These are phyloP conservation scores for Closterium sp. DNA, from an alignment of 139 green algal genomes.

Conservation along the genomic window DNA sequence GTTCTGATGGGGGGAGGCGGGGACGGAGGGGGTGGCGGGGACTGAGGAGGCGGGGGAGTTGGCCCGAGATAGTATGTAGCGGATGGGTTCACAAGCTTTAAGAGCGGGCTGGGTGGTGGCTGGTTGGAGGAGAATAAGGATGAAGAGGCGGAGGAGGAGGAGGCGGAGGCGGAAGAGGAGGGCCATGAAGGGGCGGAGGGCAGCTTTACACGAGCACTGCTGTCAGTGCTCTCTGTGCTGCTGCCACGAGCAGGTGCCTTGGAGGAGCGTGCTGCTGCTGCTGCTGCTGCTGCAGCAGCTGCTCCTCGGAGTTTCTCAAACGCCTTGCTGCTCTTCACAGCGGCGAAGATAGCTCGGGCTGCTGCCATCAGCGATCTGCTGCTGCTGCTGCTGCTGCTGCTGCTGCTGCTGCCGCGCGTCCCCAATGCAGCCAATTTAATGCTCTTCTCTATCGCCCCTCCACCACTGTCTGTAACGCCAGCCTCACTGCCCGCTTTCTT, in stretches of 20 bases:
- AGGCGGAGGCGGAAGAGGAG: neutral
- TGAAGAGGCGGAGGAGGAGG: neutral
- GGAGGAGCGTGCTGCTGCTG: too few relatives aligned
- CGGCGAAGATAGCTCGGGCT: neutral
- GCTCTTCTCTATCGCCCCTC: neutral
- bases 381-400: neutral
- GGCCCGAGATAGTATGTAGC: neutral
- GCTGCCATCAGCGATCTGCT: neutral
- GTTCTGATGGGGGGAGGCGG: neutral
- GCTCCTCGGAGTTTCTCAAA: neutral
- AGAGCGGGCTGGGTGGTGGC: neutral
- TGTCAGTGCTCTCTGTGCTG: neutral
- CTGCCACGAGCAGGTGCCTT: neutral
- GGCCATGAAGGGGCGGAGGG: too few relatives aligned
- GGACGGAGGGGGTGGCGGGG: neutral
- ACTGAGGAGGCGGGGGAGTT: too few relatives aligned
- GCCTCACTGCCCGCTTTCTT: neutral
- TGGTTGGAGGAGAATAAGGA: neutral
- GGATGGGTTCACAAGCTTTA: neutral
- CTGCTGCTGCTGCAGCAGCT: neutral
- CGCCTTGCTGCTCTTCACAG: neutral
- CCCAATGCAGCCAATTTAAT: neutral
- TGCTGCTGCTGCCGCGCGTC: neutral
- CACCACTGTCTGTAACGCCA: neutral
- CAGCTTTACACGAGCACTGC: neutral